A percentile compares a stretch with the other conserved stretches of the same genome.
Conservation (phyloP, 495 filamentous ascomycete genomes). For the Rhizodiscina lignyota region DNA sequence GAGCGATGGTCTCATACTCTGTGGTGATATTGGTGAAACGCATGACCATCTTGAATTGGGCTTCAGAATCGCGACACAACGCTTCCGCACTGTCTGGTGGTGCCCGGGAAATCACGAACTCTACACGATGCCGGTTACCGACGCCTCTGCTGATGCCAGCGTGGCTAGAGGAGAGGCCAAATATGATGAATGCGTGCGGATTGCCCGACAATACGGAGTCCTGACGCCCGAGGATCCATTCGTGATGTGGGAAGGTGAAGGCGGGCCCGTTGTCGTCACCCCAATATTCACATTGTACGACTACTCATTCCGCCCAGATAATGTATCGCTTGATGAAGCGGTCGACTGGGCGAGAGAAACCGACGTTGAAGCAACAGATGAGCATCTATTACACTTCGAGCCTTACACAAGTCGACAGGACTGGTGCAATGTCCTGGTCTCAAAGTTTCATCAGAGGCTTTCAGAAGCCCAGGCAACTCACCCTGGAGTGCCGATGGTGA, state of each 20-base stretch:
- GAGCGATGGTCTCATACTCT: constrained; percentile 22
- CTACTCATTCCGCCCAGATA: constrained; percentile 20
- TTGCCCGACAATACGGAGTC: constrained; percentile 18
- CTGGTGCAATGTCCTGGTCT: constrained; percentile 20
- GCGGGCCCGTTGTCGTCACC: constrained; percentile 17
- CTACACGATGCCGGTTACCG: constrained; percentile 21
- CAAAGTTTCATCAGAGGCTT: constrained; percentile 15
- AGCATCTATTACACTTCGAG: constrained; percentile 19
- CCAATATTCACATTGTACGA: constrained; percentile 26
- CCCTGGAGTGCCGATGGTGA: constrained; percentile 15
- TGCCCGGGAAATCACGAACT: constrained; percentile 24
- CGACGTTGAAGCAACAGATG: constrained; percentile 21
- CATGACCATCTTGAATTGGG: constrained; percentile 16
- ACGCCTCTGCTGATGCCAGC: no score
- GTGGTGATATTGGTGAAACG: constrained; percentile 22
- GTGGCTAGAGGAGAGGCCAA: constrained; percentile 19
- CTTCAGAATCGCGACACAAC: constrained; percentile 15
- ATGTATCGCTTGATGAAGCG: constrained; percentile 16
- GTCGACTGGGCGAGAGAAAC: constrained; percentile 22
- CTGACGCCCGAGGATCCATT: constrained; percentile 24
- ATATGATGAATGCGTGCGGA: constrained; percentile 20
- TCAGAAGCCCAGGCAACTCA: constrained; percentile 12
- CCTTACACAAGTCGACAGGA: constrained; percentile 18
- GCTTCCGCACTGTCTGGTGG: constrained; percentile 23
- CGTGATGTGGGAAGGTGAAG: constrained; percentile 20